phyloP scores from a whole-genome alignment of 192 early-diverging fungal species.

The Spizellomyces punctatus region DNA sequence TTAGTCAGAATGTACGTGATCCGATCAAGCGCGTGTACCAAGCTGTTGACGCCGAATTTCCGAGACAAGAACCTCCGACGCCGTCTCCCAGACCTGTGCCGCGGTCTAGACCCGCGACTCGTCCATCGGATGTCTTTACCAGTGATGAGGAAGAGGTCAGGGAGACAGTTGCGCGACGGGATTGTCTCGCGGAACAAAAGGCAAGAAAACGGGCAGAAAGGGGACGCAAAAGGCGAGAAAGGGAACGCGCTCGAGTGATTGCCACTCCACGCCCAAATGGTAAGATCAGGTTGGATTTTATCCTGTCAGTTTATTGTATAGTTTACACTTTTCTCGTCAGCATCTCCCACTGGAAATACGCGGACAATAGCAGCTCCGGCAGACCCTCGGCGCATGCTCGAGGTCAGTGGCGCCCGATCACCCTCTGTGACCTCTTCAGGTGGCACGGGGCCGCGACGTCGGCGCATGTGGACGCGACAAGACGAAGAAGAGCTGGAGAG shows the following conservation, averaged over 20 bases:
- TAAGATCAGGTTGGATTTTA: too few relatives aligned
- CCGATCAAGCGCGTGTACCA: conserved; percentile 18
- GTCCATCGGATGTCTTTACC: too few relatives aligned
- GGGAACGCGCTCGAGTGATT: too few relatives aligned
- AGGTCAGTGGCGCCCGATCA: not conserved
- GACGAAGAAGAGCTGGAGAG: conserved; percentile 27
- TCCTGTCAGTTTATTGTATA: not conserved
- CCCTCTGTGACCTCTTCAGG: not conserved
- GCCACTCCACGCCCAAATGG: too few relatives aligned
- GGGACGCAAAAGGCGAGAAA: too few relatives aligned
- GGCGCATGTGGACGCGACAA: conserved; percentile 6
- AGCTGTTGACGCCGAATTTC: conserved; percentile 22
- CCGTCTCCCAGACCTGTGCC: not conserved
- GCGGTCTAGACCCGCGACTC: too few relatives aligned
- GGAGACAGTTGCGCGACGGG: not conserved
- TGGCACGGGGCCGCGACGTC: conserved; percentile 6
- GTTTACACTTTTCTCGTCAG: not conserved
- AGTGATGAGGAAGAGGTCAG: not conserved
- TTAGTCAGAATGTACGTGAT: conserved; percentile 14
- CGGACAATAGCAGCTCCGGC: not conserved
- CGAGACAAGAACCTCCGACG: conserved; percentile 3
- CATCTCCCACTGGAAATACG: not conserved
- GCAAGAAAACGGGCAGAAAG: not conserved
- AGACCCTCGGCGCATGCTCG: too few relatives aligned
- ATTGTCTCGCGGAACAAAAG: not conserved